A percentile compares a stretch with the other conserved stretches of the same genome.
Evolutionary conservation across 2,329 filamentous ascomycete genomes (phyloP).

Genomic region (Trichoderma citrinoviride): DNA sequence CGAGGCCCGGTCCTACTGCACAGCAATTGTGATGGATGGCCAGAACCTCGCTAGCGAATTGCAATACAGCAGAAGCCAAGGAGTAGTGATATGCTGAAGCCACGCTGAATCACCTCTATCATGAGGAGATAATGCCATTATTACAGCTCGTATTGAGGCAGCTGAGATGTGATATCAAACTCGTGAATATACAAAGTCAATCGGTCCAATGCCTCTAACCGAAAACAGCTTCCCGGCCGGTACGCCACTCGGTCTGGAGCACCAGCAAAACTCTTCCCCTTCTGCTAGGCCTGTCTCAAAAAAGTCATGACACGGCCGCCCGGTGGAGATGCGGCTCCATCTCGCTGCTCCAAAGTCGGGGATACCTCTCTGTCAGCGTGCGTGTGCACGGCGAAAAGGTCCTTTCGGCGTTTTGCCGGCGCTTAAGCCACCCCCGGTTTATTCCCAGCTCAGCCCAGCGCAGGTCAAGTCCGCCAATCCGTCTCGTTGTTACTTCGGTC

Average conservation of each 20-base stretch:
- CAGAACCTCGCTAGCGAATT: too few species aligned
- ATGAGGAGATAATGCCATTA: not conserved
- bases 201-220: not conserved
- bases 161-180: slow-evolving; percentile 2
- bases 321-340: slow-evolving; percentile 14
- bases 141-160: not conserved
- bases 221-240: slow-evolving; percentile 13
- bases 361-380: not conserved
- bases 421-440: slow-evolving; percentile 26
- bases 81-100: not conserved
- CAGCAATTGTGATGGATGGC: too few species aligned
- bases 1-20: too few species aligned
- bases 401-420: slow-evolving; percentile 35
- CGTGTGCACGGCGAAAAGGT: not conserved
- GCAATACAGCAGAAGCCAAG: too few species aligned
- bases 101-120: too few species aligned
- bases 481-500: slow-evolving; percentile 27
- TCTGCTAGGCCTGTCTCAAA: not conserved
- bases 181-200: not conserved
- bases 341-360: not conserved
- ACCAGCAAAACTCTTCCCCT: not conserved
- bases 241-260: not conserved
- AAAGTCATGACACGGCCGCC: slow-evolving; percentile 6
- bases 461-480: not conserved
- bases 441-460: slow-evolving; percentile 4